Evolutionary conservation across 1,284 basidiomycete species (phyloP).

Genomic region (Cutaneotrichosporon cutaneum): DNA sequence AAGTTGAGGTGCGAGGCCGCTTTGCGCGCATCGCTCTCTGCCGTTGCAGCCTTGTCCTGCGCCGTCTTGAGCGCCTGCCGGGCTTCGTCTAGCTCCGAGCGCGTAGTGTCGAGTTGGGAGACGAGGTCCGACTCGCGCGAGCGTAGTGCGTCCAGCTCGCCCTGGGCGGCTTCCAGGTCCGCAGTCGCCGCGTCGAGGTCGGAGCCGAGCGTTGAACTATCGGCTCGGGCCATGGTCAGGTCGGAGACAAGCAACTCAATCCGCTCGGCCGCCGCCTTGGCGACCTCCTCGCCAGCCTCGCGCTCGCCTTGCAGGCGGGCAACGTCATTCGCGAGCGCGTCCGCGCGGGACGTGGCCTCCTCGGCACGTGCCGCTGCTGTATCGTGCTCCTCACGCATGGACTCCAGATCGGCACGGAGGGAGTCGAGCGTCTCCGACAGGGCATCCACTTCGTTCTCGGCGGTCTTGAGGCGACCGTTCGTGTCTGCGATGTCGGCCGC

Average conservation of each 20-base stretch:
- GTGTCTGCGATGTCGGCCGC: conserved; percentile 2
- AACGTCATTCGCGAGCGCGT: conserved; percentile 66
- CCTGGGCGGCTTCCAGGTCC: background rate
- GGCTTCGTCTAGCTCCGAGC: conserved; percentile 1
- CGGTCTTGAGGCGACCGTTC: background rate
- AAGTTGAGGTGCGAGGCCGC: conserved; percentile 11
- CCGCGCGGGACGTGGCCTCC: background rate
- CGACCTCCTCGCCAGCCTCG: background rate
- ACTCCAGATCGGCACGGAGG: background rate
- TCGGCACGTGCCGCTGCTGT: background rate
- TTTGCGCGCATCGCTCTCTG: conserved; percentile 11
- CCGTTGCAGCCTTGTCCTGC: background rate
- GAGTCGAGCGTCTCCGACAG: background rate
- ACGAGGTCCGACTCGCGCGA: background rate
- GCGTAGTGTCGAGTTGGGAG: background rate
- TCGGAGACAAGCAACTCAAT: conserved; percentile 5
- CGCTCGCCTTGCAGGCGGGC: conserved; percentile 10
- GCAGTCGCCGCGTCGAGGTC: conserved; percentile 6
- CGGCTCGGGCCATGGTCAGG: background rate
- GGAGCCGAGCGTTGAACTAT: background rate
- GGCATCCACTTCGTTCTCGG: background rate
- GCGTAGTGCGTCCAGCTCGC: conserved; percentile 7
- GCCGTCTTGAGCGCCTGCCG: background rate
- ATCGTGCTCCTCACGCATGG: conserved; percentile 3
- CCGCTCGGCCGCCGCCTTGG: background rate